Base-by-base conservation (phyloP, 805 yeast genomes). In the Spathaspora girioi region DNA sequence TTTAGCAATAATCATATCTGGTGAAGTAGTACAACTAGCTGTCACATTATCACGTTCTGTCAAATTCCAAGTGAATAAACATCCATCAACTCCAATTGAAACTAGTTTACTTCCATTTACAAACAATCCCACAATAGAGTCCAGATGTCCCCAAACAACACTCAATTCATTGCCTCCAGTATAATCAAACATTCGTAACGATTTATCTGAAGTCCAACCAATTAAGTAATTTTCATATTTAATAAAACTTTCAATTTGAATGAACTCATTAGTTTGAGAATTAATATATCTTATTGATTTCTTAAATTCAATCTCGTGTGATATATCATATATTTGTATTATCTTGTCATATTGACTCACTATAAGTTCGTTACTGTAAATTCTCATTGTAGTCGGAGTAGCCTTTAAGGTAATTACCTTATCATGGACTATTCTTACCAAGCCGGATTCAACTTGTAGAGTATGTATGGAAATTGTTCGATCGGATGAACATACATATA, bases 401-500 rank as follows among this genome's bases (percentile, higher is more conserved):
- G 76, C 69, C 53, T 81, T 83, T 20, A 79, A 64, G 0, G 83
- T 65, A 7, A 85, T 66, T 0, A 78, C 70, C 57, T 79, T 81
- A 27, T 78, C 79, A 45, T 71, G 75, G 40, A 45, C 11, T 63
- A 31, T 48, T 2, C 18, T 57, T n/a, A n/a, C n/a, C n/a, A n/a
- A 64, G 14, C 59, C 64, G 2, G 57, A 15, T 35, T n/a, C 35
- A 10, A 31, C 15, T 35, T 35, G 14, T 14, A 35, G 14, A 7
- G 40, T n/a, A 63, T 84, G 87, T 5, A 84, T 63, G 0, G 87
- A 77, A 0, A 85, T 61, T 0, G 85, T 79, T 53, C 89, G 66
- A 63, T 86, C 90, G 1, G 84, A 73, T 0, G 90, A 83, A 45
- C 84, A 77, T 1, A 81, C 82, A 50, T 72, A 74, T 2, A 84